Evolutionary conservation across 345 rosid species (phyloP).

Genomic region (Conringia planisiliqua): DNA sequence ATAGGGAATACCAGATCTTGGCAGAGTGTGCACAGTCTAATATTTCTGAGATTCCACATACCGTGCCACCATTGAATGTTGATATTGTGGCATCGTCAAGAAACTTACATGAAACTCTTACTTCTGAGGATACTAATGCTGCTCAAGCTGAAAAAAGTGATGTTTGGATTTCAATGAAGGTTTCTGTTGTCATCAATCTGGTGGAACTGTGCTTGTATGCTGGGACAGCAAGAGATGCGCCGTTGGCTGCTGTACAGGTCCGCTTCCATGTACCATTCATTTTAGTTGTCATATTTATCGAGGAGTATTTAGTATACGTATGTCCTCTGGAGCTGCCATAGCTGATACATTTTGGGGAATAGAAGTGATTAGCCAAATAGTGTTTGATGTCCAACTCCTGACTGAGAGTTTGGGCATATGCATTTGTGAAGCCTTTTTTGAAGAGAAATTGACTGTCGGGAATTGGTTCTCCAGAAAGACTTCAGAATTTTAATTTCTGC

Average conservation of each 20-base stretch:
- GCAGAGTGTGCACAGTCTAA: slow-evolving; percentile 85
- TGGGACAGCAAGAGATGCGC: slow-evolving; percentile 66
- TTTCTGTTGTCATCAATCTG: slow-evolving; percentile 64
- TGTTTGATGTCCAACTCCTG: neutral
- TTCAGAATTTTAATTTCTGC: neutral
- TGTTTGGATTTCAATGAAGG: slow-evolving; percentile 65
- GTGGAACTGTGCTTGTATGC: slow-evolving; percentile 72
- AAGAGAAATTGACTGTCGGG: neutral
- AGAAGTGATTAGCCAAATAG: neutral
- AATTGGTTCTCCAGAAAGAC: slow-evolving; percentile 12
- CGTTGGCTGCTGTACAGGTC: slow-evolving; percentile 86
- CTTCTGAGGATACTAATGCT: slow-evolving; percentile 39
- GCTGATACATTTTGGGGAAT: slow-evolving; percentile 13
- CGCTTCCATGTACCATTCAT: slow-evolving; percentile 16
- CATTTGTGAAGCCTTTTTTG: slow-evolving; percentile 6
- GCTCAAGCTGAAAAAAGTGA: slow-evolving; percentile 37
- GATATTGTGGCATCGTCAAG: slow-evolving; percentile 42
- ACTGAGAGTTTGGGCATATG: slow-evolving; percentile 4
- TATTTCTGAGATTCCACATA: slow-evolving; percentile 70
- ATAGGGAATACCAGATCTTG: slow-evolving; percentile 83
- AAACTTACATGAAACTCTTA: slow-evolving; percentile 43
- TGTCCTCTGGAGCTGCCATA: neutral
- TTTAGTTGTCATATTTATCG: slow-evolving; percentile 17
- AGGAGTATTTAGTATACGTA: slow-evolving; percentile 11
- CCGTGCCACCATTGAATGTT: slow-evolving; percentile 54